Percentiles rank a stretch among this genome's conserved stretches.
Evolutionary conservation across 495 filamentous ascomycete species (phyloP).

Genomic region (Aspergillus campestris): DNA sequence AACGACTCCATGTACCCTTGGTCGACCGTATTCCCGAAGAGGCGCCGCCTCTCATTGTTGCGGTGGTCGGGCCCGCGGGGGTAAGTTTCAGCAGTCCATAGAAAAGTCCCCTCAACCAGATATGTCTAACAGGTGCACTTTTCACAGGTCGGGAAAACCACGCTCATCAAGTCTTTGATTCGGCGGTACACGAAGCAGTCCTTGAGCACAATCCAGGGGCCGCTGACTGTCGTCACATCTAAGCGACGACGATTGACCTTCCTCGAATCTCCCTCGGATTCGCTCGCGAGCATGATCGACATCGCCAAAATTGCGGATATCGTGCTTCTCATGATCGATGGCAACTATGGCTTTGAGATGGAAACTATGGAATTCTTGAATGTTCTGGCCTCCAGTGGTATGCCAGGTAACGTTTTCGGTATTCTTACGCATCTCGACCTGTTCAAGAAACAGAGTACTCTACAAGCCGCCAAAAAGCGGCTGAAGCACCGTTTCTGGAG

Average conservation of each 20-base stretch:
- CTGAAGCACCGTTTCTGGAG: slow-evolving; percentile 94
- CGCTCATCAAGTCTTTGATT: slow-evolving; percentile 83
- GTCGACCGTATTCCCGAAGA: slow-evolving; percentile 93
- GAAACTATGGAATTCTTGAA: slow-evolving; percentile 99
- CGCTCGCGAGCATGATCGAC: slow-evolving; percentile 88
- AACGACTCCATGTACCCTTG: slow-evolving; percentile 87
- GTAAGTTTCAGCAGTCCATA: slow-evolving; percentile 45
- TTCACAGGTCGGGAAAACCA: slow-evolving; percentile 56
- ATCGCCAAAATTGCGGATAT: slow-evolving; percentile 95
- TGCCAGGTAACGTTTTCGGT: slow-evolving; percentile 97
- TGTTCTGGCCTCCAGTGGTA: slow-evolving; percentile 76
- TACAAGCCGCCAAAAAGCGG: slow-evolving; percentile 88
- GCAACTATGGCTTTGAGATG: slow-evolving; percentile 98
- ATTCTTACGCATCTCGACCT: slow-evolving; percentile 94
- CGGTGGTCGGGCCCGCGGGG: slow-evolving; percentile 87
- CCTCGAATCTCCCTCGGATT: slow-evolving; percentile 90
- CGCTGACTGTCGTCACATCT: slow-evolving; percentile 89
- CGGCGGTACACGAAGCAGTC: slow-evolving; percentile 94
- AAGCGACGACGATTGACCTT: slow-evolving; percentile 90
- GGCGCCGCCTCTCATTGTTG: slow-evolving; percentile 84
- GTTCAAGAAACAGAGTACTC: slow-evolving; percentile 82
- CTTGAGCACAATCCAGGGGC: slow-evolving; percentile 78
- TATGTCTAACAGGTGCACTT: slow-evolving; percentile 4
- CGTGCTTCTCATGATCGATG: slow-evolving; percentile 93
- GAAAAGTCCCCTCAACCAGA: slow-evolving; percentile 7